phyloP scores from a whole-genome alignment of 2,329 filamentous ascomycete genomes.

The Venturia pyrina region DNA sequence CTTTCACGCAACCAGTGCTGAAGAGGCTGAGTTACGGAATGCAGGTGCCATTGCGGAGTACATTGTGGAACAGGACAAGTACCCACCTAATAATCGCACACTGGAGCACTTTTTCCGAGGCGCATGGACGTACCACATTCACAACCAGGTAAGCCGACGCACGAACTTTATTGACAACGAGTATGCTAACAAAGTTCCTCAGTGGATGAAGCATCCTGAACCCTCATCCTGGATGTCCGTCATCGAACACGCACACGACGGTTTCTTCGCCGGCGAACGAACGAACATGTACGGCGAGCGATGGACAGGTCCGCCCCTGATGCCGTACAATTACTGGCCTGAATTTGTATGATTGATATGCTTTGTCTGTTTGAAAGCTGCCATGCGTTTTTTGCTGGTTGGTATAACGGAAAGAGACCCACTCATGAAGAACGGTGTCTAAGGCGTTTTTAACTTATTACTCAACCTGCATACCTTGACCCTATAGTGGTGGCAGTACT shows the following conservation, averaged over 20 bases:
- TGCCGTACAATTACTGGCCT: slow-evolving; percentile 40
- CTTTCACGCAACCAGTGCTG: slow-evolving; percentile 30
- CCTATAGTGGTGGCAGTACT: neutral
- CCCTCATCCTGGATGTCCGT: slow-evolving; percentile 46
- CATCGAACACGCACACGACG: slow-evolving; percentile 43
- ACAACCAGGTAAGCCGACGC: slow-evolving; percentile 40
- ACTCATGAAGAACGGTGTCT: neutral
- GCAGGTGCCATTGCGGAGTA: slow-evolving; percentile 35
- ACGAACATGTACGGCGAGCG: slow-evolving; percentile 45
- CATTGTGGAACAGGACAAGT: slow-evolving; percentile 39
- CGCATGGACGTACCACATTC: slow-evolving; percentile 48
- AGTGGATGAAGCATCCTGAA: slow-evolving; percentile 48
- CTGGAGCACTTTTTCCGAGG: slow-evolving; percentile 47
- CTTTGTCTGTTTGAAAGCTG: neutral
- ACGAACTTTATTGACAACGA: neutral
- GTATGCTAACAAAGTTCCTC: neutral
- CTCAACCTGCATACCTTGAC: neutral
- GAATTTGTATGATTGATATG: slow-evolving; percentile 32
- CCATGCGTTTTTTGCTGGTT: neutral
- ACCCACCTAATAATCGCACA: slow-evolving; percentile 46
- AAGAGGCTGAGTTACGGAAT: slow-evolving; percentile 30
- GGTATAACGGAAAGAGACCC: neutral
- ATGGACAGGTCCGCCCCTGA: slow-evolving; percentile 39
- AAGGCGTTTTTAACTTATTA: neutral
- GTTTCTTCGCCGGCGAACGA: slow-evolving; percentile 40